phyloP scores from a whole-genome alignment of 345 rosid genomes.

The Bruguiera gymnorhiza region DNA sequence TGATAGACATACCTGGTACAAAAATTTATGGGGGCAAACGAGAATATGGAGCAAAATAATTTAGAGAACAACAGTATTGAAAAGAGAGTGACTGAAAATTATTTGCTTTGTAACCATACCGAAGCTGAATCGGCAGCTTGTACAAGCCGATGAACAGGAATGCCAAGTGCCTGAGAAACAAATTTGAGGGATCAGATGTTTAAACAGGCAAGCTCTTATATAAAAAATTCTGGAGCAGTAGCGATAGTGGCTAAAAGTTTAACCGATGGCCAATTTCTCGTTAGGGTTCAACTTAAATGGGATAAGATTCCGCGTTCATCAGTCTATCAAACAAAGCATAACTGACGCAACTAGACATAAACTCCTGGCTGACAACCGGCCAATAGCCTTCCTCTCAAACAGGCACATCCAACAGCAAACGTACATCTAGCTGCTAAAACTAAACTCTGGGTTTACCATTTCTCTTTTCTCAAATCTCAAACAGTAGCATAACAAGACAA shows the following conservation, averaged over 20 bases:
- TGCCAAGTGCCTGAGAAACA: constrained; percentile 70
- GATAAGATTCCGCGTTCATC: no score
- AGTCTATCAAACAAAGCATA: no score
- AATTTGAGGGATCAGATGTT: constrained; percentile 19
- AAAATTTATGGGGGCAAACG: constrained; percentile 3
- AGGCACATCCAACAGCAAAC: no score
- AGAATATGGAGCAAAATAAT: neutral
- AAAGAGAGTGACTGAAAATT: neutral
- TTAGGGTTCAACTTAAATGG: no score
- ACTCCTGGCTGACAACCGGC: no score
- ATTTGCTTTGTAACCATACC: constrained; percentile 28
- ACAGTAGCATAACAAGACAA: neutral
- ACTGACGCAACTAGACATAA: no score
- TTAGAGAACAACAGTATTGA: neutral
- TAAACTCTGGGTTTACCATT: no score
- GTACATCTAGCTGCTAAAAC: no score
- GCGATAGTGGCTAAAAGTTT: no score
- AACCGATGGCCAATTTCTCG: no score
- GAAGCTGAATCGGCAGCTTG: constrained; percentile 91
- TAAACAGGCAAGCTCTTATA: neutral
- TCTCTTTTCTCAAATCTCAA: neutral
- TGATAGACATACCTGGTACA: constrained; percentile 70
- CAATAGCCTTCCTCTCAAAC: no score
- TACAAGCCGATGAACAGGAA: constrained; percentile 77
- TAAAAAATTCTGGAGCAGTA: no score